Percentiles rank a stretch among this genome's conserved stretches.
Evolutionary conservation across 768 basidiomycete species (phyloP).

Genomic region (Tricholoma sp.): DNA sequence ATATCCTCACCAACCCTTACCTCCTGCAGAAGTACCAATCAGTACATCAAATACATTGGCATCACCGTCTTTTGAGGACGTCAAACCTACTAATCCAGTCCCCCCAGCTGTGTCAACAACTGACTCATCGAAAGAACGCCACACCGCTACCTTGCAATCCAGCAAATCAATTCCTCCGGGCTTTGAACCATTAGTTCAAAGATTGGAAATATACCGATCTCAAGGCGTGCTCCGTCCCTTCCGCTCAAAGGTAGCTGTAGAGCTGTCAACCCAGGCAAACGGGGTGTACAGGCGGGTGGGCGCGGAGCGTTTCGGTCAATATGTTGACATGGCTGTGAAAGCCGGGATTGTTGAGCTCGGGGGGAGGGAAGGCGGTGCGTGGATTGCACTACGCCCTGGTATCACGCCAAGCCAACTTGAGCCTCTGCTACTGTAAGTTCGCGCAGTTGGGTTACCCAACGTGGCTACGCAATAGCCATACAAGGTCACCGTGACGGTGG

Average conservation of each 20-base stretch:
- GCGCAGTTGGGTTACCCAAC: too few relatives aligned
- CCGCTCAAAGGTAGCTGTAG: constrained; percentile 32
- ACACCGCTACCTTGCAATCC: not conserved
- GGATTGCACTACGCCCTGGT: constrained; percentile 34
- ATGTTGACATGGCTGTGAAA: constrained; percentile 32
- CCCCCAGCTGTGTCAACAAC: not conserved
- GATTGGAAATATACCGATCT: constrained; percentile 24
- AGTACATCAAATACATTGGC: not conserved
- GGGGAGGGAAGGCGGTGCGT: constrained; percentile 29
- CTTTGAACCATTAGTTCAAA: constrained; percentile 32
- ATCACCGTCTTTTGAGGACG: not conserved
- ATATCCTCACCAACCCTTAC: not conserved
- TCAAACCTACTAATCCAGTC: not conserved
- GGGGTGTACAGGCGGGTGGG: constrained; percentile 34
- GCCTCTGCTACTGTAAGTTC: too few relatives aligned
- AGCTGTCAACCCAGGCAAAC: constrained; percentile 23
- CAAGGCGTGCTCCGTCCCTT: constrained; percentile 28
- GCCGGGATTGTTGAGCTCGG: constrained; percentile 36
- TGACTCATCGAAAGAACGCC: not conserved
- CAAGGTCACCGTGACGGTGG: too few relatives aligned
- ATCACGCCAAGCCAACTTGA: constrained; percentile 13
- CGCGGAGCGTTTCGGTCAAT: constrained; percentile 36
- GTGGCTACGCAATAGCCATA: too few relatives aligned
- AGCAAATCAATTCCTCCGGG: constrained; percentile 9
- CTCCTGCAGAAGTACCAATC: not conserved